Base-by-base conservation (phyloP, 257 asterid genomes). In the Scutellaria galericulata region DNA sequence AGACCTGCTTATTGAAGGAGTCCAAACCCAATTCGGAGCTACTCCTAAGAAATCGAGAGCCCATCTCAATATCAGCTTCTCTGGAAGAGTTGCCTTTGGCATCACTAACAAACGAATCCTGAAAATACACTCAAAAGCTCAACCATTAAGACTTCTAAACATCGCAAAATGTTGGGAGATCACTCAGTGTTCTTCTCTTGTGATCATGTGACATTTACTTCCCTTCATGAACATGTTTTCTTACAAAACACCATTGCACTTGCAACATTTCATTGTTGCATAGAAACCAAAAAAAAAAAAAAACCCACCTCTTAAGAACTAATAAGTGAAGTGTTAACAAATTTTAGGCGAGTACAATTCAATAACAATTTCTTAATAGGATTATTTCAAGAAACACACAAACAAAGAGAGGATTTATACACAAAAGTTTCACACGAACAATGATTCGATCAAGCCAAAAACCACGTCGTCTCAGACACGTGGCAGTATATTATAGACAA, bases 31-130 rank as follows among this genome's bases (percentile, higher is more conserved):
- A 46, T 69, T 84, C 96, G 27, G 96, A 90, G 73, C 77, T 84
- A 79, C 84, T 88, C 80, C 87, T 86, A n/a, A 84, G 79, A 74
- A 69, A 31, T 61, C 80, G 86, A 20, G 65, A 56, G 46, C 97
- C 96, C 96, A 88, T 88, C 84, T 91, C 97, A 27, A 91, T 84
- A 78, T 87, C 97, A 3, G 75, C 75, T 54, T 77, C 88, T 62
- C 87, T 70, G 5, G 81, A 66, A 45, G 86, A 66, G 75, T 69
- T 72, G 56, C 73, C 89, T 60, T 79, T 83, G 48, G 59, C 85
- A 72, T 80, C 89, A 47, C 83, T 39, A 4, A 79, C 91, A 63
- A 80, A 88, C 4, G 96, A 84, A 64, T 91, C 97, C 96, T 88
- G 75, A 35, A 70, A 75, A 47, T 35, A 45, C 12, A 40, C 53